Evolutionary conservation across 306 rosid genomes (phyloP).

Genomic region (Dalbergia cochinchinensis): DNA sequence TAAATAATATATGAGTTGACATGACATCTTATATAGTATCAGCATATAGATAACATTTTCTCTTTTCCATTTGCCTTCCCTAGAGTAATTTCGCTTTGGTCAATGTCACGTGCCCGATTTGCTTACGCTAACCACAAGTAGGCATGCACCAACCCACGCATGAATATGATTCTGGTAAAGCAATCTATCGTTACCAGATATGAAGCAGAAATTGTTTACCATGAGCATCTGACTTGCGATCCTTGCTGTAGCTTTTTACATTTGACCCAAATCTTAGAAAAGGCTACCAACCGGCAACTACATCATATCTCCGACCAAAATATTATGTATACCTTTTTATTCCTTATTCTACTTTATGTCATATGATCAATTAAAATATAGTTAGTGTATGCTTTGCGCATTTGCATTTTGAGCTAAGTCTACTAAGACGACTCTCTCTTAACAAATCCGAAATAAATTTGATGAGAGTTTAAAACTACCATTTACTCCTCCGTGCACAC

Average conservation of each 20-base stretch:
- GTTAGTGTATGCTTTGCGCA: neutral
- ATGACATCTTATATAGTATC: no score
- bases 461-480: neutral
- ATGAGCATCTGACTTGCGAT: neutral
- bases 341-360: neutral
- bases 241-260: conserved; percentile 4
- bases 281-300: conserved; percentile 26
- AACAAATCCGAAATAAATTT: neutral
- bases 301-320: conserved; percentile 20
- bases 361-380: neutral
- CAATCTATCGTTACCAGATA: neutral
- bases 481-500: no score
- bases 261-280: conserved; percentile 23
- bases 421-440: neutral
- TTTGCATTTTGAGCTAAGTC: conserved; percentile 7
- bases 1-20: no score
- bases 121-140: neutral
- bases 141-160: neutral
- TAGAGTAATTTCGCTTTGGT: neutral
- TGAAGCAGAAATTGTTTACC: conserved; percentile 37
- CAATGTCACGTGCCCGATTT: conserved; percentile 5
- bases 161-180: neutral
- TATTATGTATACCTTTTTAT: neutral
- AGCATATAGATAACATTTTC: neutral
- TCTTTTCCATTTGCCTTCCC: conserved; percentile 14